Conservation (phyloP, 805 yeast genomes). For the Candida schatavii region DNA sequence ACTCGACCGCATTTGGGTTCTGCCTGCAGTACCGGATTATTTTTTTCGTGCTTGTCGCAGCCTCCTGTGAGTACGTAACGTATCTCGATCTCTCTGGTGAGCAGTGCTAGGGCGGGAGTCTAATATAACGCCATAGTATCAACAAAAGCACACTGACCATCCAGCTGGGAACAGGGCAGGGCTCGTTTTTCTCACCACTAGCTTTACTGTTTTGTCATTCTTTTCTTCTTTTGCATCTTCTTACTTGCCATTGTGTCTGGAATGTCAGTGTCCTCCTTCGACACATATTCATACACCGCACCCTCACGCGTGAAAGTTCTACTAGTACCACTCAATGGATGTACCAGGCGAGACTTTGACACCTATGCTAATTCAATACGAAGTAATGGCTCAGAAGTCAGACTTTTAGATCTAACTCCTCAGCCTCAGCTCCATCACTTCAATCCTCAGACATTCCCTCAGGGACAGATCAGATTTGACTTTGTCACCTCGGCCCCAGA, state of each 20-base stretch:
- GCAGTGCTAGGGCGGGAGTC: no score
- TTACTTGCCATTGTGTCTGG: neutral
- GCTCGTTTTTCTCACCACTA: no score
- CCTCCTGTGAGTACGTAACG: no score
- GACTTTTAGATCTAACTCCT: constrained; percentile 75
- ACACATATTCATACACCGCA: constrained; percentile 46
- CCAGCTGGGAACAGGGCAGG: no score
- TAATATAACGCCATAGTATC: no score
- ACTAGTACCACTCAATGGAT: constrained; percentile 62
- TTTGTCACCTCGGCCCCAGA: constrained; percentile 47
- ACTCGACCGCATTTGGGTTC: no score
- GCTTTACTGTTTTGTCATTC: no score
- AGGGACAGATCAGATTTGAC: constrained; percentile 67
- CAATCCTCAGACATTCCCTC: constrained; percentile 83
- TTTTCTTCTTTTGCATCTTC: no score
- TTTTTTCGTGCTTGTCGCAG: no score
- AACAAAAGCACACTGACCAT: no score
- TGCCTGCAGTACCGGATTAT: no score
- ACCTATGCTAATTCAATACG: constrained; percentile 43
- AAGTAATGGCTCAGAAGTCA: constrained; percentile 51
- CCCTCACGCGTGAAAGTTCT: constrained; percentile 68
- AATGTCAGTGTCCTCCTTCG: neutral
- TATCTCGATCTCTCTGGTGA: no score
- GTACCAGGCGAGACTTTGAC: constrained; percentile 41
- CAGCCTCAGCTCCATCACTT: constrained; percentile 47